Evolutionary conservation across 306 rosid genomes (phyloP).

Genomic region (Vigna unguiculata): DNA sequence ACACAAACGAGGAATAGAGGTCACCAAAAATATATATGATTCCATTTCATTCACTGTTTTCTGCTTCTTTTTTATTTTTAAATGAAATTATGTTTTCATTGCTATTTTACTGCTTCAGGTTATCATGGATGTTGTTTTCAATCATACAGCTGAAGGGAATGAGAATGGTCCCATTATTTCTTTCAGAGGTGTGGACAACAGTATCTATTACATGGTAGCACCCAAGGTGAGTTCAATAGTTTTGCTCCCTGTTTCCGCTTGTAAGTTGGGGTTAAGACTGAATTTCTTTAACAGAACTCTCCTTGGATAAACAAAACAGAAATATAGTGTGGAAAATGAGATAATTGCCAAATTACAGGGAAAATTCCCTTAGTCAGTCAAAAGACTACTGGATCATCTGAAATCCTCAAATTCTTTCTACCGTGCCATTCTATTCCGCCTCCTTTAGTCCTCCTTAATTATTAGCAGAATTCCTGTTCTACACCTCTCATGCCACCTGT

Average conservation of each 20-base stretch:
- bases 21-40: constrained; percentile 43
- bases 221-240: constrained; percentile 72
- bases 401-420: not conserved
- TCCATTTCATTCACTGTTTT: constrained; percentile 7
- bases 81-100: constrained; percentile 36
- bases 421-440: not conserved
- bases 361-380: not conserved
- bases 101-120: constrained; percentile 66
- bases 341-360: not conserved
- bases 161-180: constrained; percentile 90
- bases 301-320: not conserved
- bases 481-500: not conserved
- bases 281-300: not conserved
- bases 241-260: constrained; percentile 35
- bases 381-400: not conserved
- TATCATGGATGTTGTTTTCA: constrained; percentile 96
- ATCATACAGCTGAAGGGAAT: constrained; percentile 99
- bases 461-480: not conserved
- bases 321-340: not conserved
- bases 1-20: constrained; percentile 97
- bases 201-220: constrained; percentile 89
- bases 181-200: constrained; percentile 92
- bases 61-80: constrained; percentile 4
- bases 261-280: constrained; percentile 14
- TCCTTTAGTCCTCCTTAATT: not conserved